These are phyloP conservation scores for Exophiala viscosa DNA, from an alignment of 2,329 filamentous ascomycete genomes.

Conservation along the genomic window DNA sequence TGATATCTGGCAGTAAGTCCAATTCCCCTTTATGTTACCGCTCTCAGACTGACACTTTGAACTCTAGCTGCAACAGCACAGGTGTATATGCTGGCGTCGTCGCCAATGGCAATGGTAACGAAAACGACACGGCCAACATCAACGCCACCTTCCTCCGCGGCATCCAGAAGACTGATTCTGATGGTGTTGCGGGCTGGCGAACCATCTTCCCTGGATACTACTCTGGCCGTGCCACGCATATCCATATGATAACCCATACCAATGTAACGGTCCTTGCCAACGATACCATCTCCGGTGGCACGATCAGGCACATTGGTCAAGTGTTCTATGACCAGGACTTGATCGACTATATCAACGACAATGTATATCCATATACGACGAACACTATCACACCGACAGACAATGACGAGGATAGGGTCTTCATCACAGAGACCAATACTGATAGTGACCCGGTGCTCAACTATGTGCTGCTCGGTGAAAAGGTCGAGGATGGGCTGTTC, in stretches of 20 bases:
- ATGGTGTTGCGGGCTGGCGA: constrained; percentile 43
- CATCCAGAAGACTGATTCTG: constrained; percentile 40
- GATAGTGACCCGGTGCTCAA: constrained; percentile 56
- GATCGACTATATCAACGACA: constrained; percentile 47
- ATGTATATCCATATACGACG: constrained; percentile 43
- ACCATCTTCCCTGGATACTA: constrained; percentile 48
- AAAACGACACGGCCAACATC: constrained; percentile 38
- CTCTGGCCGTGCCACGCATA: constrained; percentile 36
- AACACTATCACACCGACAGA: constrained; percentile 48
- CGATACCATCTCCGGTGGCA: constrained; percentile 49
- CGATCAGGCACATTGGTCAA: constrained; percentile 60
- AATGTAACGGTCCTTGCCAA: constrained; percentile 32
- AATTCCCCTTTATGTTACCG: background rate
- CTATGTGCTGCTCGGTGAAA: constrained; percentile 55
- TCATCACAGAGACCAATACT: constrained; percentile 47
- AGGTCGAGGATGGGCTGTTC: constrained; percentile 50
- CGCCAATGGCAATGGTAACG: constrained; percentile 37
- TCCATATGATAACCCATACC: constrained; percentile 36
- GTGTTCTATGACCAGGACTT: constrained; percentile 62
- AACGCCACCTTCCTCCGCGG: constrained; percentile 46
- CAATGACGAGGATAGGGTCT: constrained; percentile 52
- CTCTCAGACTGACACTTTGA: background rate
- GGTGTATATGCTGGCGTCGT: constrained; percentile 40
- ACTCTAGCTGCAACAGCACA: constrained; percentile 36
- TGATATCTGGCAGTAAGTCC: constrained; percentile 36